Evolutionary conservation across 352 stramenopile species (phyloP).

Genomic region (Pythium diclinum): DNA sequence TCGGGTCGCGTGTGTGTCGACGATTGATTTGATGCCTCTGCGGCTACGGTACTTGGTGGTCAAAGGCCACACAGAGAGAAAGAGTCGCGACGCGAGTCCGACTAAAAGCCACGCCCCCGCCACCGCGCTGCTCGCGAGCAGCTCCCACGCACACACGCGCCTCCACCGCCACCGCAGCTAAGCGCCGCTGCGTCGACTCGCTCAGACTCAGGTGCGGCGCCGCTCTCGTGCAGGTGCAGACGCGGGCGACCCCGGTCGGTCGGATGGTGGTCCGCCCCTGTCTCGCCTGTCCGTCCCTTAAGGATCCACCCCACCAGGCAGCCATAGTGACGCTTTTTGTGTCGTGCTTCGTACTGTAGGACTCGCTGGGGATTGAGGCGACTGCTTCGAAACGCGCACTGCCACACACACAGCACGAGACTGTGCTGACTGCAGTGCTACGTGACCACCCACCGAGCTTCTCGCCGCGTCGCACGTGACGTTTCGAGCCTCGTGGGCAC

Average conservation of each 20-base stretch:
- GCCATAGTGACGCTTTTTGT: constrained; percentile 11
- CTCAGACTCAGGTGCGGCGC: constrained; percentile 1
- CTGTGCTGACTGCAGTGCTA: not conserved
- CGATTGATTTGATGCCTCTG: constrained; percentile 29
- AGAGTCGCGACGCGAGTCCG: constrained; percentile 3
- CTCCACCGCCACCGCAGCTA: not conserved
- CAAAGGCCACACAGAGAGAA: constrained; percentile 32
- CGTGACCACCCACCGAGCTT: not conserved
- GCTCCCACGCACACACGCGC: not conserved
- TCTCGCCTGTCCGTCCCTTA: constrained; percentile 21
- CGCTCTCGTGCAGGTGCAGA: not conserved
- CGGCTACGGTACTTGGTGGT: constrained; percentile 31
- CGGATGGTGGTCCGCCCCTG: constrained; percentile 8
- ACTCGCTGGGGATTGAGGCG: not conserved
- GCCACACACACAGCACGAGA: not conserved
- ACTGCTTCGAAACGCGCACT: not conserved
- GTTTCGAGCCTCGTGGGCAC: constrained; percentile 15
- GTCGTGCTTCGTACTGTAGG: constrained; percentile 5
- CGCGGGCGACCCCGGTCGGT: not conserved
- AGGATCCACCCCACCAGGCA: constrained; percentile 21
- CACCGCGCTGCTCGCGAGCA: not conserved
- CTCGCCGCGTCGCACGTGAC: constrained; percentile 26
- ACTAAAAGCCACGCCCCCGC: not conserved
- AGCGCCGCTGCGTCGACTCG: not conserved
- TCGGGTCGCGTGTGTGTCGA: constrained; percentile 20